phyloP scores from a whole-genome alignment of 2,329 filamentous ascomycete genomes.

The Aspergillus hortae region DNA sequence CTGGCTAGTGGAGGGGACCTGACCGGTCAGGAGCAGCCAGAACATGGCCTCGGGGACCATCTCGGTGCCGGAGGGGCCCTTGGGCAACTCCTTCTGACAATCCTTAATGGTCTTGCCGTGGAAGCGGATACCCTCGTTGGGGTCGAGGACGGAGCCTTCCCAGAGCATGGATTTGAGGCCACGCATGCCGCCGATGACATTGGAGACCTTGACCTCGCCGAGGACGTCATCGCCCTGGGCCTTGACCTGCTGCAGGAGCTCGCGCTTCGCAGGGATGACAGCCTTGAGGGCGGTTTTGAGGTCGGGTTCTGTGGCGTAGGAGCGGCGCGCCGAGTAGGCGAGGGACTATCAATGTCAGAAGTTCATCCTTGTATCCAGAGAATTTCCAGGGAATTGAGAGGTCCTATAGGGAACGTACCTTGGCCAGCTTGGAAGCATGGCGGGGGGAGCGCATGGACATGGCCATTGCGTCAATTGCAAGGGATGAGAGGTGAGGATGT shows the following conservation, averaged over 20 bases:
- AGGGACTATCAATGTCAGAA: constrained; percentile 2
- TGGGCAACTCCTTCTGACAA: constrained; percentile 89
- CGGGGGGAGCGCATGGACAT: constrained; percentile 36
- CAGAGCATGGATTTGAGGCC: constrained; percentile 97
- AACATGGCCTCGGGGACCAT: constrained; percentile 99
- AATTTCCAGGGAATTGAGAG: not conserved
- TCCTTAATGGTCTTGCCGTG: constrained; percentile 98
- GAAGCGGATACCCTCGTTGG: constrained; percentile 96
- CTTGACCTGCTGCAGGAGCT: constrained; percentile 92
- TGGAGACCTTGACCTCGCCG: constrained; percentile 90
- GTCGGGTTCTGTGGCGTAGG: constrained; percentile 70
- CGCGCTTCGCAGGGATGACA: constrained; percentile 86
- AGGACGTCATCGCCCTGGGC: constrained; percentile 75
- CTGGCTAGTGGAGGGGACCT: constrained; percentile 80
- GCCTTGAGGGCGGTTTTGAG: constrained; percentile 83
- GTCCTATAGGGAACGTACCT: constrained; percentile 21
- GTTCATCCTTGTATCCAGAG: not conserved
- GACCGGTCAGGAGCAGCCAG: constrained; percentile 92
- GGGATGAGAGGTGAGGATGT: constrained; percentile 6
- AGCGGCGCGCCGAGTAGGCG: constrained; percentile 16
- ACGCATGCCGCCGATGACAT: constrained; percentile 94
- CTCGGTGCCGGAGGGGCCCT: constrained; percentile 83
- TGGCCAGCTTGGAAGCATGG: constrained; percentile 35
- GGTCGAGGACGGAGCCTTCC: constrained; percentile 96
- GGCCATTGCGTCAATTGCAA: constrained; percentile 18